phyloP scores from a whole-genome alignment of 305 asterid species.

The Plantago coronopus region DNA sequence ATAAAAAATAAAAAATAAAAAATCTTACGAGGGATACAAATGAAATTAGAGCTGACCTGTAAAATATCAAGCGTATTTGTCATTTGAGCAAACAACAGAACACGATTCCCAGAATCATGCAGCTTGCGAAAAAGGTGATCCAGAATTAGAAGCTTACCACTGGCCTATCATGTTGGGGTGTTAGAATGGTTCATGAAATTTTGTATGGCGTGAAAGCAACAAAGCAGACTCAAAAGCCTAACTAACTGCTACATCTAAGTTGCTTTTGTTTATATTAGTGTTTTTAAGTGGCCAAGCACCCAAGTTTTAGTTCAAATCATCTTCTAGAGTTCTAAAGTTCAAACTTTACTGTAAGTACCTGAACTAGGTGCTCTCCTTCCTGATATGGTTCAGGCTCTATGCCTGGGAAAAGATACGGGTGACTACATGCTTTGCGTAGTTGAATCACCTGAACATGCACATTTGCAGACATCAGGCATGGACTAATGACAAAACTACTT shows the following conservation, averaged over 20 bases:
- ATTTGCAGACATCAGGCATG: constrained; percentile 22
- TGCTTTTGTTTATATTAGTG: background rate
- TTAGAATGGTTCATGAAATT: constrained; percentile 17
- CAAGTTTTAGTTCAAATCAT: constrained; percentile 13
- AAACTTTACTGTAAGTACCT: constrained; percentile 45
- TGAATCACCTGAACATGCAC: constrained; percentile 71
- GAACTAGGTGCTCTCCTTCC: constrained; percentile 97
- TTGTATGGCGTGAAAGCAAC: constrained; percentile 8
- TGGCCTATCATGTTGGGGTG: constrained; percentile 46
- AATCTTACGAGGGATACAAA: constrained; percentile 18
- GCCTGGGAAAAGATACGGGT: constrained; percentile 94
- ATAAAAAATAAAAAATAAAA: no score
- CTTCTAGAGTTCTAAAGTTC: constrained; percentile 10
- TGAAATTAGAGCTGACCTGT: constrained; percentile 48
- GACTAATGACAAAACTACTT: constrained; percentile 14
- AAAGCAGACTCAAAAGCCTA: constrained; percentile 17
- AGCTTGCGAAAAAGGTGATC: constrained; percentile 78
- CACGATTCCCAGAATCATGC: constrained; percentile 65
- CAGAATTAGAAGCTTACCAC: constrained; percentile 79
- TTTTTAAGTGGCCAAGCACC: background rate
- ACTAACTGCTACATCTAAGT: background rate
- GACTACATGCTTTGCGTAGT: constrained; percentile 95
- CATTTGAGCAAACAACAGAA: constrained; percentile 92
- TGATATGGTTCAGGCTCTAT: constrained; percentile 97
- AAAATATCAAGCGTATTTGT: constrained; percentile 88